Evolutionary conservation across 345 rosid genomes (phyloP).

Genomic region (Gossypium ekmanianum): DNA sequence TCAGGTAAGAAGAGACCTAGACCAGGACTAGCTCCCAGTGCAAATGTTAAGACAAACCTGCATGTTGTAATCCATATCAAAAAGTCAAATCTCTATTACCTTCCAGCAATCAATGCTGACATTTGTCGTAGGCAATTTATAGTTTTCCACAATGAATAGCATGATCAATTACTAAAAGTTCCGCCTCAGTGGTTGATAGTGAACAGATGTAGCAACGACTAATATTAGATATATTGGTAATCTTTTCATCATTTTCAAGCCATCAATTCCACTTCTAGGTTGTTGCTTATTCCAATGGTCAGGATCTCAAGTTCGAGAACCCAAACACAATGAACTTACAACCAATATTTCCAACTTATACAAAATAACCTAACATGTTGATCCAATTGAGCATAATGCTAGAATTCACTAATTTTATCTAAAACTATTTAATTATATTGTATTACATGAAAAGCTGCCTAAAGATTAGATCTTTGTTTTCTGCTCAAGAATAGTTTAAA

Average conservation of each 20-base stretch:
- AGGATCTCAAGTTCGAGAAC: neutral
- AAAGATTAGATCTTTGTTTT: no score
- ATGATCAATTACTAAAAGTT: neutral
- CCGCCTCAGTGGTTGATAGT: neutral
- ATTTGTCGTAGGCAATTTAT: neutral
- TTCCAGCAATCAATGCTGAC: neutral
- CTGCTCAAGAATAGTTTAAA: no score
- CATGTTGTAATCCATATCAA: conserved; percentile 14
- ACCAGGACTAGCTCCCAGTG: conserved; percentile 97
- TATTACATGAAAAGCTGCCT: no score
- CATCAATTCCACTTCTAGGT: neutral
- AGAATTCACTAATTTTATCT: no score
- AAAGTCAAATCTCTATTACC: neutral
- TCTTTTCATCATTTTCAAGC: neutral
- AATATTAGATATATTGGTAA: neutral
- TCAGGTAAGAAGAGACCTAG: conserved; percentile 94
- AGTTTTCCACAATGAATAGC: neutral
- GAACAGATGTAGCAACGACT: neutral
- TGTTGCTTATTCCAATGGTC: neutral
- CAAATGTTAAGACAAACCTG: conserved; percentile 92
- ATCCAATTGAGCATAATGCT: no score
- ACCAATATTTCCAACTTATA: neutral
- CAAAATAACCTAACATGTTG: no score
- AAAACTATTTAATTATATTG: no score
- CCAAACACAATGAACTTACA: neutral